These are phyloP conservation scores for Ensete ventricosum DNA, from an alignment of 176 grass and related monocot species.

Conservation along the genomic window DNA sequence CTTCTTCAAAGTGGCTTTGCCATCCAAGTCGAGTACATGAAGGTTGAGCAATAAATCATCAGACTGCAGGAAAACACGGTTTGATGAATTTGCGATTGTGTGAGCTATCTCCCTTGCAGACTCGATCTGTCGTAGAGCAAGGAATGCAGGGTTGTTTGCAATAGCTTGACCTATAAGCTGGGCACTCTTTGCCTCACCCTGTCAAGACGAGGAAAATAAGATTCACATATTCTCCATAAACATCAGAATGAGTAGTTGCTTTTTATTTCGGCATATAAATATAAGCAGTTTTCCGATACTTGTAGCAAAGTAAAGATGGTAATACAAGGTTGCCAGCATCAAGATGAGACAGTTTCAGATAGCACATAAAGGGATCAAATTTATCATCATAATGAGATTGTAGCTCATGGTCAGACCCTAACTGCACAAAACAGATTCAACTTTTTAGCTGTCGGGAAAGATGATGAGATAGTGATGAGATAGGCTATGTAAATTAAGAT, in stretches of 20 bases:
- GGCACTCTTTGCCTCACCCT: conserved; percentile 96
- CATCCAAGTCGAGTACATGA: conserved; percentile 33
- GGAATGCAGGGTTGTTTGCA: conserved; percentile 71
- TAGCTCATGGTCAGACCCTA: no score
- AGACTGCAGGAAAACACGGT: conserved; percentile 82
- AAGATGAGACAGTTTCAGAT: background rate
- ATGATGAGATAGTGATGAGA: no score
- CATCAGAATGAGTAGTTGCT: no score
- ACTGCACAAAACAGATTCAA: no score
- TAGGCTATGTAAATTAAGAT: no score
- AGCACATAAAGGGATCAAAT: background rate
- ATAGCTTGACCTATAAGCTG: conserved; percentile 83
- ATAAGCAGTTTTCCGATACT: no score
- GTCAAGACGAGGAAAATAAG: conserved; percentile 11
- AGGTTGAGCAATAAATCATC: conserved; percentile 75
- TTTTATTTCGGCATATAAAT: no score
- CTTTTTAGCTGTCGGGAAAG: no score
- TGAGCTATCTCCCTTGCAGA: conserved; percentile 80
- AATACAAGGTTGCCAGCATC: background rate
- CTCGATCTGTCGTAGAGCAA: conserved; percentile 71
- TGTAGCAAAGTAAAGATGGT: background rate
- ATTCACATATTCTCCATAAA: background rate
- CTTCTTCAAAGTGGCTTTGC: background rate
- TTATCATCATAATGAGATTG: background rate
- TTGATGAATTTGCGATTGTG: conserved; percentile 61